Base-by-base conservation (phyloP, 768 basidiomycete species). In the Tulasnella sp. region DNA sequence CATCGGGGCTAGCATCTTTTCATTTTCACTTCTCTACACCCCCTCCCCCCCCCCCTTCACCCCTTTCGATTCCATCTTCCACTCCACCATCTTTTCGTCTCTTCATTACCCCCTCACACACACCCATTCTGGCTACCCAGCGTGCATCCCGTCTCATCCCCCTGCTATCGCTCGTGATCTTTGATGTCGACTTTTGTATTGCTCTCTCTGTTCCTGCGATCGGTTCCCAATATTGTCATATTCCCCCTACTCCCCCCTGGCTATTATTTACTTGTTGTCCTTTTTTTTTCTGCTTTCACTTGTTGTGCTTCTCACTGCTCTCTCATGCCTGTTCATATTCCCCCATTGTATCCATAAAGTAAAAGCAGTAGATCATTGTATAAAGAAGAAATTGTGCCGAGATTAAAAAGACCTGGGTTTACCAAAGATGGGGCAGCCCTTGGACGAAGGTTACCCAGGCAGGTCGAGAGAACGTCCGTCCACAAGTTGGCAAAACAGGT, bases 381-480 rank as follows among this genome's bases (percentile, higher is more conserved):
- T 64, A 64, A 64, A 64, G 58, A 64, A 25, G 58, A n/a, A 64
- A 64, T 64, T 64, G 58, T 64, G 58, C 58, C 58, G 58, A 64
- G 58, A 64, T 64, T 64, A 64, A 64, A 64, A 64, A 64, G 14
- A 64, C 58, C 58, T 64, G 15, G 49, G 49, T 49, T 19, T n/a
- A 22, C 49, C 22, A n/a, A 49, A n/a, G n/a, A 42, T 17, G 42
- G 31, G 58, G 58, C 58, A 64, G 58, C 58, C 58, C 58, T 34
- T 8, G 31, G 58, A 34, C 31, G 58, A 64, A 14, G 58, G 15
- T 25, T 29, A n/a, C 58, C 58, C 58, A 25, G 31, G 58, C 29
- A 29, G 15, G 58, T 64, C 58, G 58, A 29, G 29, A 64, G 31
- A 25, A 64, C 4, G 58, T 64, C 58, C 31, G 49, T 22, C n/a